Percentiles rank a stretch among this genome's conserved stretches.
Evolutionary conservation across 2,329 filamentous ascomycete species (phyloP).

Genomic region (Gnomoniopsis smithogilvyi): DNA sequence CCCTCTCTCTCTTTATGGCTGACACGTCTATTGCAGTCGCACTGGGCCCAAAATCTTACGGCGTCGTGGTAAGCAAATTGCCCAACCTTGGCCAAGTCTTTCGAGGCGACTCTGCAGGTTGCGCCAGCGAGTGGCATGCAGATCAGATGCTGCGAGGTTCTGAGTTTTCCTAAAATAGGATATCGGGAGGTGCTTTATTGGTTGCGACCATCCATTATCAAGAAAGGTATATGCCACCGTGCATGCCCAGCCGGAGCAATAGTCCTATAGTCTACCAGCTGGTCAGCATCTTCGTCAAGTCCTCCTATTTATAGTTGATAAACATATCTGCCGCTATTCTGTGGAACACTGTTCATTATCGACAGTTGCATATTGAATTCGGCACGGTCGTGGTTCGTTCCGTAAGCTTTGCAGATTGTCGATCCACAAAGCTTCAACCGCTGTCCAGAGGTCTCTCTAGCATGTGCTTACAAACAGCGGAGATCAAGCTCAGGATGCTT

Average conservation of each 20-base stretch:
- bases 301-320: background rate
- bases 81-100: background rate
- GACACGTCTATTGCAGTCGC: no score
- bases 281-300: background rate
- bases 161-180: slow-evolving; percentile 1
- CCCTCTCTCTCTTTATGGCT: no score
- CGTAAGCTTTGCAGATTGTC: background rate
- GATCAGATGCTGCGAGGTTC: background rate
- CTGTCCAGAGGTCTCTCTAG: background rate
- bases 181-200: background rate
- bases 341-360: background rate
- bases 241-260: background rate
- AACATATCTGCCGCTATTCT: background rate
- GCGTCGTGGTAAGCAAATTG: background rate
- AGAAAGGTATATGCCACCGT: background rate
- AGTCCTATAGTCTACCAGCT: background rate
- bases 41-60: background rate
- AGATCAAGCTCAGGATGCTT: background rate
- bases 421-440: background rate
- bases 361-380: background rate
- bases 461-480: background rate
- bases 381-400: background rate
- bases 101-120: background rate
- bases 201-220: background rate
- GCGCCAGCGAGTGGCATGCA: background rate